phyloP scores from a whole-genome alignment of 352 stramenopile species.

The Elongisporangium prolatum region DNA sequence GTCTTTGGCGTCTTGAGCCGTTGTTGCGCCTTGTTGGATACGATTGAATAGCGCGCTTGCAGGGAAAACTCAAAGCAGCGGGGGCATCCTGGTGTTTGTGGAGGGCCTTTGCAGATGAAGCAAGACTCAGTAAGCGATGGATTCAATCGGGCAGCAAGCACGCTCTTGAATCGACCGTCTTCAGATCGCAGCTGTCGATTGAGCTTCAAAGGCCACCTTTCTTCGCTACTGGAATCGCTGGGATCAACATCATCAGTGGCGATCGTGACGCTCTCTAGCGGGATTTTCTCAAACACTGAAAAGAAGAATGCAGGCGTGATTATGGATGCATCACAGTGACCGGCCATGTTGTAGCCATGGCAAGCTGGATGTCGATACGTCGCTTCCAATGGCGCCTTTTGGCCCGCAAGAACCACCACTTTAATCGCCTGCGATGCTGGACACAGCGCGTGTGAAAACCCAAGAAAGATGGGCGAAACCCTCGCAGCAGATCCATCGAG shows the following conservation, averaged over 20 bases:
- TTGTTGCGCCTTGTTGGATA: slow-evolving; percentile 30
- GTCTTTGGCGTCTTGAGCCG: slow-evolving; percentile 55
- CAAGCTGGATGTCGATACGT: slow-evolving; percentile 51
- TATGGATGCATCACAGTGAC: slow-evolving; percentile 24
- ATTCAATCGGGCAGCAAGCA: background rate
- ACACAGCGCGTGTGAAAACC: slow-evolving; percentile 43
- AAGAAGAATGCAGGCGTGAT: slow-evolving; percentile 74
- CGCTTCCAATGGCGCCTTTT: slow-evolving; percentile 12
- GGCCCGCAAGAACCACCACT: background rate
- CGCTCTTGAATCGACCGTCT: background rate
- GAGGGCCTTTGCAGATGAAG: slow-evolving; percentile 28
- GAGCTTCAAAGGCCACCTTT: background rate
- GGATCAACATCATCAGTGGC: slow-evolving; percentile 24
- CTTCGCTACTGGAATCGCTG: slow-evolving; percentile 13
- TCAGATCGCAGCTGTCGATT: background rate
- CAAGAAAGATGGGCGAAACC: slow-evolving; percentile 46
- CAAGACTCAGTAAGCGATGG: slow-evolving; percentile 11
- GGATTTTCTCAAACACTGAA: slow-evolving; percentile 49
- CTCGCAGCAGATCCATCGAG: slow-evolving; percentile 3
- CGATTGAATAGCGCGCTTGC: slow-evolving; percentile 24
- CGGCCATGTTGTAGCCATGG: slow-evolving; percentile 42
- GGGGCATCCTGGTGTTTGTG: slow-evolving; percentile 40
- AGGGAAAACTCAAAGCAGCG: slow-evolving; percentile 62
- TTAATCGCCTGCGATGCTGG: slow-evolving; percentile 24
- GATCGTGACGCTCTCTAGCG: slow-evolving; percentile 40